These are phyloP conservation scores for Mortierella sp. DNA, from an alignment of 371 early-diverging fungal species.

Conservation along the genomic window DNA sequence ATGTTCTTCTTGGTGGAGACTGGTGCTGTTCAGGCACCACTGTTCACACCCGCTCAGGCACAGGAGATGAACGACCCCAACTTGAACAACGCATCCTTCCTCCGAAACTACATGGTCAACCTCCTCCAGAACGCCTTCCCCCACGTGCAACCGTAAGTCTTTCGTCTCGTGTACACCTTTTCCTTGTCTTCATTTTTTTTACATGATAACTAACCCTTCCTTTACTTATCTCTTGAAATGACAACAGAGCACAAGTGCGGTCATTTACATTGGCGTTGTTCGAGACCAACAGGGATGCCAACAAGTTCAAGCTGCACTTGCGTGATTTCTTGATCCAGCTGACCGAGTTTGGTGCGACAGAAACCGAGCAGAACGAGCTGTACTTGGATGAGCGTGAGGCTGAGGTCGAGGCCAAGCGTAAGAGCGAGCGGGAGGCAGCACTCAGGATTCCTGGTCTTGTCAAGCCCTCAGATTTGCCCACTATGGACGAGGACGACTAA, in stretches of 20 bases:
- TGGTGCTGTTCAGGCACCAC: slow-evolving; percentile 85
- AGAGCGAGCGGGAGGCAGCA: slow-evolving; percentile 88
- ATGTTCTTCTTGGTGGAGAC: slow-evolving; percentile 90
- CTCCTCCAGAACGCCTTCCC: slow-evolving; percentile 93
- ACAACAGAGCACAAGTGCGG: slow-evolving; percentile 82
- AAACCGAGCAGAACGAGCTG: slow-evolving; percentile 86
- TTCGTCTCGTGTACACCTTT: background rate
- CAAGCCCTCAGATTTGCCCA: slow-evolving; percentile 91
- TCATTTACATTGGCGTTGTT: slow-evolving; percentile 92
- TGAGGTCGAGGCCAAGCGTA: slow-evolving; percentile 85
- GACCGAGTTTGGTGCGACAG: slow-evolving; percentile 59
- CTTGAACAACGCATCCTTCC: slow-evolving; percentile 83
- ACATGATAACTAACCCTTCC: background rate
- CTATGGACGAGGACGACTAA: slow-evolving; percentile 78
- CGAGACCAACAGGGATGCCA: slow-evolving; percentile 80
- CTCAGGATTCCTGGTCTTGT: slow-evolving; percentile 96
- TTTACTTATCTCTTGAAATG: background rate
- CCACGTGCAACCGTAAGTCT: slow-evolving; percentile 84
- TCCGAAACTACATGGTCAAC: slow-evolving; percentile 86
- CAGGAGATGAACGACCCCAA: slow-evolving; percentile 70
- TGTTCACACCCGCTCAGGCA: slow-evolving; percentile 79
- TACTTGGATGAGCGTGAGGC: slow-evolving; percentile 95
- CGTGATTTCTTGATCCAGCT: slow-evolving; percentile 98
- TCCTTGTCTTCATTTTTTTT: background rate
- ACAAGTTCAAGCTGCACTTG: slow-evolving; percentile 91